Evolutionary conservation across 306 rosid species (phyloP).

Genomic region (Sindora glabra): DNA sequence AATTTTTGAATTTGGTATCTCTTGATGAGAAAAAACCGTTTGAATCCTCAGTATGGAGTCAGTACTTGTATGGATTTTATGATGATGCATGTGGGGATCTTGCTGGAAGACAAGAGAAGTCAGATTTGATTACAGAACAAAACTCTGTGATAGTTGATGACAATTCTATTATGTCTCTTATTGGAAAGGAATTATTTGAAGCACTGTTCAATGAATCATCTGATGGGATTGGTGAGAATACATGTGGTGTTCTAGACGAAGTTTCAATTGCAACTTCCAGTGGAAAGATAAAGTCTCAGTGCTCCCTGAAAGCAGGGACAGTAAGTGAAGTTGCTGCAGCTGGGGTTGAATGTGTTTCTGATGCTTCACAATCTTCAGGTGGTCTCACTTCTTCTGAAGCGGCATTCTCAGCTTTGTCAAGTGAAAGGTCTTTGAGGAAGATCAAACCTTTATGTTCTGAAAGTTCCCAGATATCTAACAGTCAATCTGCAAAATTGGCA

Average conservation of each 20-base stretch:
- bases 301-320: neutral
- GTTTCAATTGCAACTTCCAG: neutral
- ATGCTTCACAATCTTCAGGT: neutral
- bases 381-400: neutral
- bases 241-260: neutral
- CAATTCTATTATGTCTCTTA: slow-evolving; percentile 13
- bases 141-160: slow-evolving; percentile 22
- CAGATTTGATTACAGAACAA: slow-evolving; percentile 13
- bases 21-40: neutral
- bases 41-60: neutral
- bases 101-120: neutral
- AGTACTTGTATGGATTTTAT: slow-evolving; percentile 6
- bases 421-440: slow-evolving; percentile 13
- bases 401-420: neutral
- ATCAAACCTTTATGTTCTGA: slow-evolving; percentile 7
- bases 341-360: neutral
- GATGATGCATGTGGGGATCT: slow-evolving; percentile 6
- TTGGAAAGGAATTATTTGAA: slow-evolving; percentile 21
- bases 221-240: slow-evolving; percentile 11
- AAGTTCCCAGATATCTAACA: slow-evolving; percentile 18
- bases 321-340: neutral
- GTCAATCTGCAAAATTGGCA: slow-evolving; percentile 21
- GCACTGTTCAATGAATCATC: neutral
- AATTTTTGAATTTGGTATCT: neutral
- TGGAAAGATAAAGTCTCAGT: neutral